Evolutionary conservation across 208 protist species (phyloP).

Genomic region (Trypanosoma avium): DNA sequence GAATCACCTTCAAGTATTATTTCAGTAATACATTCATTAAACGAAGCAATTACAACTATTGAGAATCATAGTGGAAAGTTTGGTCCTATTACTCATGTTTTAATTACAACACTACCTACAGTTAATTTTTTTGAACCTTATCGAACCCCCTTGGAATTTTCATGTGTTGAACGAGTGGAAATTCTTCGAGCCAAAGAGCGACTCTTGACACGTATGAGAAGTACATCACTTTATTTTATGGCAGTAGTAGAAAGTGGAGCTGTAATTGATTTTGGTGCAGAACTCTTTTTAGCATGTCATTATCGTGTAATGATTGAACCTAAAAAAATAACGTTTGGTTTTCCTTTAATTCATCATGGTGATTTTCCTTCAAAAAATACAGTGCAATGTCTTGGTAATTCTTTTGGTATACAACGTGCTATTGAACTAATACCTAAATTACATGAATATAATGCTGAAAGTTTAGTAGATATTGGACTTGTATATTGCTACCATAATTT

Average conservation of each 20-base stretch:
- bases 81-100: conserved; percentile 14
- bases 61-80: neutral
- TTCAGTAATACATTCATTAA: conserved; percentile 8
- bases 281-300: conserved; percentile 76
- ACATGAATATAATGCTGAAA: conserved; percentile 19
- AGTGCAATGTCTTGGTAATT: conserved; percentile 8
- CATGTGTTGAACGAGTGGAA: conserved; percentile 31
- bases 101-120: conserved; percentile 36
- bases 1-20: conserved; percentile 1
- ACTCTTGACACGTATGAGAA: conserved; percentile 37
- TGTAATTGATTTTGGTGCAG: conserved; percentile 68
- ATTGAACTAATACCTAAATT: conserved; percentile 10
- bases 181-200: conserved; percentile 40
- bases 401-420: conserved; percentile 12
- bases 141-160: conserved; percentile 47
- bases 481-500: neutral
- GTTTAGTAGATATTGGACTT: conserved; percentile 12
- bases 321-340: conserved; percentile 19
- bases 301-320: conserved; percentile 34
- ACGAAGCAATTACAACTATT: conserved; percentile 16
- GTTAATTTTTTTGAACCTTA: conserved; percentile 49
- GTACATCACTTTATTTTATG: conserved; percentile 29
- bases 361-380: conserved; percentile 17
- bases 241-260: conserved; percentile 28
- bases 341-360: conserved; percentile 19